Evolutionary conservation across 192 early-diverging fungal genomes (phyloP).

Genomic region (Rhizophlyctis rosea): DNA sequence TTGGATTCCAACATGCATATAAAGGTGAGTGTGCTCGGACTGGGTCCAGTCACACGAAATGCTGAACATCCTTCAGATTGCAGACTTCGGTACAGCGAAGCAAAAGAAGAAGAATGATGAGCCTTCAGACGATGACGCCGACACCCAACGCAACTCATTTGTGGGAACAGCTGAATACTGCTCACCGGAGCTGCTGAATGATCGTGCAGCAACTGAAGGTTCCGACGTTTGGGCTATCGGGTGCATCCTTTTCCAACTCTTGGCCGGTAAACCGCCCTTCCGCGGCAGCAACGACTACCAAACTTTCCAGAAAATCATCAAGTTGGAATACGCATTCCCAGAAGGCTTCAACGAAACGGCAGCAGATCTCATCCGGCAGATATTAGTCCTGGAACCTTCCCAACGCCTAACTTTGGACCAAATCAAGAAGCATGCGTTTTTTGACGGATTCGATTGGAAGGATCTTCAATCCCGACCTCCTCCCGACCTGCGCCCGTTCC

Average conservation of each 20-base stretch:
- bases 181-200: slow-evolving; percentile 90
- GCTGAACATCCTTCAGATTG: slow-evolving; percentile 64
- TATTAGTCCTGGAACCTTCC: slow-evolving; percentile 68
- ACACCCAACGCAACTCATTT: slow-evolving; percentile 79
- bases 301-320: slow-evolving; percentile 93
- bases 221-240: slow-evolving; percentile 66
- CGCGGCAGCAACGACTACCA: slow-evolving; percentile 93
- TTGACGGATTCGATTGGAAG: slow-evolving; percentile 68
- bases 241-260: slow-evolving; percentile 89
- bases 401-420: slow-evolving; percentile 48
- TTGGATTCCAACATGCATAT: slow-evolving; percentile 88
- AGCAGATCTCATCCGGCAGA: slow-evolving; percentile 70
- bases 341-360: slow-evolving; percentile 64
- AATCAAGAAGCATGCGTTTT: slow-evolving; percentile 78
- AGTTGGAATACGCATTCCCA: slow-evolving; percentile 84
- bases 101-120: slow-evolving; percentile 35
- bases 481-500: slow-evolving; percentile 36
- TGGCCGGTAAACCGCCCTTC: slow-evolving; percentile 88
- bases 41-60: slow-evolving; percentile 61
- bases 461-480: slow-evolving; percentile 16
- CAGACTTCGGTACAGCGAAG: slow-evolving; percentile 97
- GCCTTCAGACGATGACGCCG: slow-evolving; percentile 4
- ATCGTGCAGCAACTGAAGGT: slow-evolving; percentile 61
- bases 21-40: slow-evolving; percentile 39
- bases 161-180: slow-evolving; percentile 99